These are phyloP conservation scores for Ceratocystis diversiconidia DNA, from an alignment of 2,329 filamentous ascomycete genomes.

Conservation along the genomic window DNA sequence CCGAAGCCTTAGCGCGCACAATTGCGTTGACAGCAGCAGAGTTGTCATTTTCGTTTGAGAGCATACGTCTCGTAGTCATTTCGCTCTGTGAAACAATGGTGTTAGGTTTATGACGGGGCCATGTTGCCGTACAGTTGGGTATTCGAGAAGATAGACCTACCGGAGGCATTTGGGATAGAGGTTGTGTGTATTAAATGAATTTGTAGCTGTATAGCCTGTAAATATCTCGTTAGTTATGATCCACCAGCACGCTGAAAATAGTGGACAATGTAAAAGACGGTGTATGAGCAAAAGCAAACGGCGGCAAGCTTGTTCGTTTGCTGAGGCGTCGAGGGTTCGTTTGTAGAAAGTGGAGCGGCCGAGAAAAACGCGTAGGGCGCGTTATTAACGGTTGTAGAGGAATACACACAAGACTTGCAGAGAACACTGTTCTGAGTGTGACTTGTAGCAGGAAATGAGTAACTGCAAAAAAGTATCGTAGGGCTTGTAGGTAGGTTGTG, in stretches of 20 bases:
- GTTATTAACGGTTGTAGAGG: background rate
- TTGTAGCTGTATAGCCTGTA: conserved; percentile 1
- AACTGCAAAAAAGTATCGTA: background rate
- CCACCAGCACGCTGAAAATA: background rate
- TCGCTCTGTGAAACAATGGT: conserved; percentile 18
- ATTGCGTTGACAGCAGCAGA: conserved; percentile 68
- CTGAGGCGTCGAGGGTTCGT: background rate
- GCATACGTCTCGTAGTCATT: conserved; percentile 37
- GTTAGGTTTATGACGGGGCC: background rate
- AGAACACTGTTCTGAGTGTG: background rate
- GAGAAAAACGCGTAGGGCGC: background rate
- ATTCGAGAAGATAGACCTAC: conserved; percentile 25
- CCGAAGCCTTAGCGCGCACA: conserved; percentile 83
- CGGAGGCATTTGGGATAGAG: conserved; percentile 26
- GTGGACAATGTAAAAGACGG: background rate
- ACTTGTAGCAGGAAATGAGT: background rate
- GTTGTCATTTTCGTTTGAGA: conserved; percentile 90
- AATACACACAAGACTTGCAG: conserved; percentile 1
- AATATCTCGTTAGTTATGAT: background rate
- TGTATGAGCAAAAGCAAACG: background rate
- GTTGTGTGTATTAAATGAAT: conserved; percentile 10
- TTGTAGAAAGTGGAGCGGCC: background rate
- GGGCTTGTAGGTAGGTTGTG: conserved; percentile 12
- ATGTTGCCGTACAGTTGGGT: background rate
- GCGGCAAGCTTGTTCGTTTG: background rate